Base-by-base conservation (phyloP, 2,329 filamentous ascomycete species). In the Blumeriella jaapii region DNA sequence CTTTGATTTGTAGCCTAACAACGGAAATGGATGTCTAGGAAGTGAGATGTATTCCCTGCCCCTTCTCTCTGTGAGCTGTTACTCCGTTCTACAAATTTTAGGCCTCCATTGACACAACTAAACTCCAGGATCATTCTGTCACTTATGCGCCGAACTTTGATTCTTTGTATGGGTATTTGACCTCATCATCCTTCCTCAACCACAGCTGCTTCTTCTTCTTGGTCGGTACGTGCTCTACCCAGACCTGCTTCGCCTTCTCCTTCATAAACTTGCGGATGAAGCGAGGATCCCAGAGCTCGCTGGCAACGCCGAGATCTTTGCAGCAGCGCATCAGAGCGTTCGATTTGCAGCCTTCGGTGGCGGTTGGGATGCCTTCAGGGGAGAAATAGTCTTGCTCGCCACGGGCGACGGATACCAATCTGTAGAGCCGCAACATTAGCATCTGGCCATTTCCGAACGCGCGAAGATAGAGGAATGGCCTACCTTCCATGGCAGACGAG, bases 291-390 rank as follows among this genome's bases (percentile, higher is more conserved):
- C 91, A 98, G 13, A 98, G 71, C 61, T 98, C 91, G 46, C 81
- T 87, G 1, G 85, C 91, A 46, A 98, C 82, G 22, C 91, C 91
- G 19, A 98, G 64, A 59, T 98, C 91, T 65, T 98, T 98, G 68
- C 91, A 96, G 70, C 89, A 96, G 39, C 91, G 82, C 78, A 96
- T 93, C 48, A 98, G 69, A 9, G 91, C 91, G 57, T 98, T 98
- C 44, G 86, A 94, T 62, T 95, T 95, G 69, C 86, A 93, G 34
- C 91, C 91, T 62, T 98, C 91, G 41, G 87, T 87, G 6, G 91
- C 87, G 1, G 87, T 94, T 16, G 91, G 86, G 45, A 98, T 86
- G 36, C 82, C 81, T 49, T 95, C 87, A 20, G 84, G 72, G 49
- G 73, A 75, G 63, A 96, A 98, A 62, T 93, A 98, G 48, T 82